Evolutionary conservation across 106 monocot species (phyloP).

Genomic region (Dendrobium officinale): DNA sequence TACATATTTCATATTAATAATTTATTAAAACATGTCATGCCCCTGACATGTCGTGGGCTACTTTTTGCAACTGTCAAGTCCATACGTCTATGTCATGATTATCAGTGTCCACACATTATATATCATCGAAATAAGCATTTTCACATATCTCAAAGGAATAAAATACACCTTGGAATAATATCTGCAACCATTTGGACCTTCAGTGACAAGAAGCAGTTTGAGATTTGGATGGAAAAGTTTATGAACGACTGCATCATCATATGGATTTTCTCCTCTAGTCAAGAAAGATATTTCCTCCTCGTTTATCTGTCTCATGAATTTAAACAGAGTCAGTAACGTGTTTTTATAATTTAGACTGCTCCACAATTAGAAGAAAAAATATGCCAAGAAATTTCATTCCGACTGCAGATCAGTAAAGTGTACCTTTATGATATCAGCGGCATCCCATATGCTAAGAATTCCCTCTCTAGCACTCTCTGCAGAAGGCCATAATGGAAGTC

Average conservation of each 20-base stretch:
- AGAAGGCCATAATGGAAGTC: conserved; percentile 95
- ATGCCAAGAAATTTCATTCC: not conserved
- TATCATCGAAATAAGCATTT: not conserved
- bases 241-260: conserved; percentile 72
- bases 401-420: not conserved
- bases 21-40: too few species aligned
- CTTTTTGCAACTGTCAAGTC: too few species aligned
- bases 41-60: too few species aligned
- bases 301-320: conserved; percentile 54
- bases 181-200: conserved; percentile 86
- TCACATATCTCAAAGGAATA: not conserved
- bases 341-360: not conserved
- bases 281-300: conserved; percentile 93
- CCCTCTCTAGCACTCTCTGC: conserved; percentile 89
- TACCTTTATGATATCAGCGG: conserved; percentile 96
- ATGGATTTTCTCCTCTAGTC: conserved; percentile 82
- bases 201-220: conserved; percentile 87
- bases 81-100: not conserved
- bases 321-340: not conserved
- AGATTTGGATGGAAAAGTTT: conserved; percentile 87
- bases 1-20: too few species aligned
- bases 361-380: not conserved
- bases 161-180: conserved; percentile 82
- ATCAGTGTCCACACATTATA: not conserved
- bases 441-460: conserved; percentile 89